Evolutionary conservation across 345 rosid species (phyloP).

Genomic region (Raphanus sativus): DNA sequence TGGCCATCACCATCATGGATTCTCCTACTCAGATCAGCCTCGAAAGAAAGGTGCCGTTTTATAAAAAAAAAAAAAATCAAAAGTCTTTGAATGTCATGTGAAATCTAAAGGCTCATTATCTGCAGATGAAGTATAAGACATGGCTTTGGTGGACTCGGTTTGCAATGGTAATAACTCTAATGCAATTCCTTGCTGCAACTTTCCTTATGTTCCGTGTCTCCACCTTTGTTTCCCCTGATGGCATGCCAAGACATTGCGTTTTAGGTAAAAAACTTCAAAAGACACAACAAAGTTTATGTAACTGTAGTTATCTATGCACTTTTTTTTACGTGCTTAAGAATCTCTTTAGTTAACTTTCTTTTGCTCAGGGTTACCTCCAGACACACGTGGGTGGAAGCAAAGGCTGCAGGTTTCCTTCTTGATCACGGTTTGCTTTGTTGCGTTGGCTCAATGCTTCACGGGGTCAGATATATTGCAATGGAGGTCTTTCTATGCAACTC

Average conservation of each 20-base stretch:
- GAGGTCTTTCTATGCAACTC: slow-evolving; percentile 80
- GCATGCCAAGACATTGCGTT: slow-evolving; percentile 47
- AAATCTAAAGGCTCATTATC: background rate
- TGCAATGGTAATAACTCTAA: slow-evolving; percentile 51
- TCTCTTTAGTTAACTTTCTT: slow-evolving; percentile 12
- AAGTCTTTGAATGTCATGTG: too few species aligned
- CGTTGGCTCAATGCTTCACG: slow-evolving; percentile 64
- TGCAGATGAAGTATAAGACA: slow-evolving; percentile 69
- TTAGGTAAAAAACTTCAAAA: slow-evolving; percentile 55
- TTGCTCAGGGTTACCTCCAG: slow-evolving; percentile 48
- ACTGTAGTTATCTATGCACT: too few species aligned
- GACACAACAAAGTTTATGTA: too few species aligned
- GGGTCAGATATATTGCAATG: slow-evolving; percentile 82
- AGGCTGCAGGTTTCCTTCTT: slow-evolving; percentile 49
- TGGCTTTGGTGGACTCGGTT: slow-evolving; percentile 90
- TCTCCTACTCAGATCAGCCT: slow-evolving; percentile 52
- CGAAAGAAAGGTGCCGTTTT: slow-evolving; percentile 55
- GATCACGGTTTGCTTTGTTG: slow-evolving; percentile 50
- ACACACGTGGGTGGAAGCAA: slow-evolving; percentile 52
- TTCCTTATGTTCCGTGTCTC: slow-evolving; percentile 57
- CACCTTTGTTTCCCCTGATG: slow-evolving; percentile 48
- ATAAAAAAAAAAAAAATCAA: too few species aligned
- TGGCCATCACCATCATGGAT: slow-evolving; percentile 59
- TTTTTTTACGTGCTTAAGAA: too few species aligned
- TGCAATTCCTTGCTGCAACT: slow-evolving; percentile 65